Conservation (phyloP, 208 protist genomes). For the Strigomonas culicis region DNA sequence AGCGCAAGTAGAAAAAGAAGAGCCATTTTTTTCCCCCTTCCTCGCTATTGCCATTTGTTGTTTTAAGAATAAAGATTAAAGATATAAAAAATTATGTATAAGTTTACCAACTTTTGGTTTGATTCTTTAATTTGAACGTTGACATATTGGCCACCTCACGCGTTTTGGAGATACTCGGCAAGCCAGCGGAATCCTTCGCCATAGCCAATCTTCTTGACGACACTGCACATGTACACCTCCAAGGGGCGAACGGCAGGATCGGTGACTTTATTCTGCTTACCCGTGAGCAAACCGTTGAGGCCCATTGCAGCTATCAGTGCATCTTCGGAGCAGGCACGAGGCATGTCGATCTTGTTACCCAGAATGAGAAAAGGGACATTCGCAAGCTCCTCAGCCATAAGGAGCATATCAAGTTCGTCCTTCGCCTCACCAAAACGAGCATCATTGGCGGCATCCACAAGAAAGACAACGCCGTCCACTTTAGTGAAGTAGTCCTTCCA, state of each 20-base stretch:
- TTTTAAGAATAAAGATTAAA: too few species aligned
- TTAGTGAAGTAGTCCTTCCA: conserved; percentile 99
- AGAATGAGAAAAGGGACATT: conserved; percentile 99
- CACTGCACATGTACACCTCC: conserved; percentile 99
- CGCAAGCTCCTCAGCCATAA: conserved; percentile 92
- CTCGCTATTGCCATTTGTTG: too few species aligned
- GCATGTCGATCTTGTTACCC: conserved; percentile 99
- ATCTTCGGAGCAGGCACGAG: conserved; percentile 92
- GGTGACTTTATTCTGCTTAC: conserved; percentile 90
- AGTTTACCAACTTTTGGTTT: too few species aligned
- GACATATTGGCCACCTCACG: conserved; percentile 17
- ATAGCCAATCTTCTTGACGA: conserved; percentile 97
- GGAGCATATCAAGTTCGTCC: conserved; percentile 96
- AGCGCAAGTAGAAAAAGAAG: too few species aligned
- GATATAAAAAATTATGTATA: too few species aligned
- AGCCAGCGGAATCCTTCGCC: conserved; percentile 97
- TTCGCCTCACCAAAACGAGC: conserved; percentile 96
- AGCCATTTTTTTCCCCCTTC: too few species aligned
- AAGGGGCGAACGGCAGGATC: conserved; percentile 92
- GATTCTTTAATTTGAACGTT: too few species aligned
- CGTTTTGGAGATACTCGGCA: conserved; percentile 89
- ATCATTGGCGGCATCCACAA: conserved; percentile 97
- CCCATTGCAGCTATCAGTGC: conserved; percentile 93
- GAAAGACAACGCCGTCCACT: conserved; percentile 99
- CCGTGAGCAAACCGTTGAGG: conserved; percentile 89